Conservation (phyloP, 2,329 filamentous ascomycete genomes). For the Lanzia echinophila region DNA sequence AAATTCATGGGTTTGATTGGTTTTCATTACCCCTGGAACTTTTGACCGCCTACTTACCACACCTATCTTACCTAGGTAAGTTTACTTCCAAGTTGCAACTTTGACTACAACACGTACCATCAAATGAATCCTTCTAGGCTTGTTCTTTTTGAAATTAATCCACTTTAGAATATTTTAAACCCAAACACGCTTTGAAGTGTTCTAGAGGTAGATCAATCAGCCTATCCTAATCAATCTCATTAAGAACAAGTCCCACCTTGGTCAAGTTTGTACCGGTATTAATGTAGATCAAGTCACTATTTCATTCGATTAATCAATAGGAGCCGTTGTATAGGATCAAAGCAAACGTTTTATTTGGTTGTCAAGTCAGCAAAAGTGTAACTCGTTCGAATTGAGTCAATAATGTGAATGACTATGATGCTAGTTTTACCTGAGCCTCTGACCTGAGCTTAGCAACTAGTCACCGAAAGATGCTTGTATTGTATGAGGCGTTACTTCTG, state of each 20-base stretch:
- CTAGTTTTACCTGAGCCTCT: background rate
- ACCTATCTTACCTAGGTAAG: too few species aligned
- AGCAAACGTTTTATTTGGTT: background rate
- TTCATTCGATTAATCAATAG: background rate
- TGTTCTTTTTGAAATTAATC: slow-evolving; percentile 1
- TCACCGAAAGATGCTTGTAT: background rate
- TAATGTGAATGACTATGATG: background rate
- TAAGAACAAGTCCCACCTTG: background rate
- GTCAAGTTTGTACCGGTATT: background rate
- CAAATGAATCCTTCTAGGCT: slow-evolving; percentile 3
- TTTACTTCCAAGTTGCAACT: background rate
- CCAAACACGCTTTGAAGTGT: slow-evolving; percentile 1
- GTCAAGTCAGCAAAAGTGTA: background rate
- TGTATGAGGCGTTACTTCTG: background rate
- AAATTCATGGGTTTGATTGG: background rate
- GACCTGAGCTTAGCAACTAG: background rate
- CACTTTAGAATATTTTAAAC: background rate
- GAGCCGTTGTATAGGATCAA: background rate
- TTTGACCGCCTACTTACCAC: background rate
- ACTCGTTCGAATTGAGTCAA: slow-evolving; percentile 6
- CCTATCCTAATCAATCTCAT: background rate
- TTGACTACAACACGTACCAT: background rate
- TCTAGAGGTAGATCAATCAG: slow-evolving; percentile 7
- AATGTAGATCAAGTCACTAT: background rate
- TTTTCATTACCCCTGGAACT: slow-evolving; percentile 7